phyloP scores from a whole-genome alignment of 2,329 filamentous ascomycete species.

The Huntiella abstrusa region DNA sequence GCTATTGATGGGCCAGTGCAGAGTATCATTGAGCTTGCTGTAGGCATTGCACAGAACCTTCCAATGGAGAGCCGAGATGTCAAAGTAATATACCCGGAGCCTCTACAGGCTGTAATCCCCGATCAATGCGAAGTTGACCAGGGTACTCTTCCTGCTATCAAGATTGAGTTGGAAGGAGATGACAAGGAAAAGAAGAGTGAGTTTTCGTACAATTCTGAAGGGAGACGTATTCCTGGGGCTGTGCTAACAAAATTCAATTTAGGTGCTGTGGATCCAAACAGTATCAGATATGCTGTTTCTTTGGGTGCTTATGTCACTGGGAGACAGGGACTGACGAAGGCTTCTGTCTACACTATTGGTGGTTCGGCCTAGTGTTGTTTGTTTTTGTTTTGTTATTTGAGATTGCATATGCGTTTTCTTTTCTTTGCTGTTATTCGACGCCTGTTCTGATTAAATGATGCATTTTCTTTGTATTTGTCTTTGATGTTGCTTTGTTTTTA shows the following conservation, averaged over 20 bases:
- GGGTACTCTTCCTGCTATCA: constrained; percentile 37
- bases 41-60: constrained; percentile 69
- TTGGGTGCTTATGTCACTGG: constrained; percentile 56
- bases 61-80: constrained; percentile 86
- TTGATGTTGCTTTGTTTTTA: neutral
- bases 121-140: constrained; percentile 81
- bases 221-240: too few relatives aligned
- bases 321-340: constrained; percentile 55
- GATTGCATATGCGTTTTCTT: constrained; percentile 12
- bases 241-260: constrained; percentile 1
- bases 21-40: constrained; percentile 83
- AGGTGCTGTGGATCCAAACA: constrained; percentile 26
- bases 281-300: constrained; percentile 59
- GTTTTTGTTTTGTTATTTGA: constrained; percentile 8
- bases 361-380: constrained; percentile 13
- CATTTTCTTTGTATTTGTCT: constrained; percentile 1
- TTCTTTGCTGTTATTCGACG: neutral
- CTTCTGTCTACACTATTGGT: constrained; percentile 48
- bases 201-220: constrained; percentile 12
- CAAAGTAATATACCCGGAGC: constrained; percentile 65
- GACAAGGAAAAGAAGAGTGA: constrained; percentile 33
- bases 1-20: constrained; percentile 56
- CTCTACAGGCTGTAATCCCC: constrained; percentile 49
- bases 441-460: neutral
- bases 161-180: constrained; percentile 16